Base-by-base conservation (phyloP, 2,329 filamentous ascomycete genomes). In the Magnaporthiopsis incrustans region DNA sequence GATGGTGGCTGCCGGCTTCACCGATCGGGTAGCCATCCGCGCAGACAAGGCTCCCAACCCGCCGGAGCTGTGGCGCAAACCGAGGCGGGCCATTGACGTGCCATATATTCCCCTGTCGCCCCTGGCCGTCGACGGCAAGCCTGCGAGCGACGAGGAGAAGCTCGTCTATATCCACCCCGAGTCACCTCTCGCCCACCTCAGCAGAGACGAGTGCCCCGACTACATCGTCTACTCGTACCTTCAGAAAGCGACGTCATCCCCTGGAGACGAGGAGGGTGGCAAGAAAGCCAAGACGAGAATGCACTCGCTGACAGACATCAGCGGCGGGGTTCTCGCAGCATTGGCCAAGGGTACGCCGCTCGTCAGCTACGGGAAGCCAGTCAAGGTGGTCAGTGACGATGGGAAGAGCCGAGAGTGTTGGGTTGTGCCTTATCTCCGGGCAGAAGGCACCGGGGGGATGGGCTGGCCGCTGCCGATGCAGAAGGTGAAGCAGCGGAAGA, bases 21-120 rank as follows among this genome's bases (percentile, higher is more conserved):
- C 98, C 71, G 95, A 99, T 75, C 90, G 97, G 69, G 85, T 99
- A 57, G 95, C 95, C 59, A 92, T 98, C 69, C 90, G 95, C 66
- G 91, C 91, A 4, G 94, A 99, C 74, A 80, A 92, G n/a, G 83
- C 91, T 0, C 91, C 92, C 0, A 83, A 82, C 15, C 90, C 91
- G 0, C 87, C 88, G 0, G 86, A 89, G 66, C 77, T 83, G 63
- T 77, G 81, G 59, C 82, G 89, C 25, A 91, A 90, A 67, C 91
- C 93, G 0, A 87, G 86, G 62, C 86, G 92, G n/a, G 90, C 93
- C 1, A 96, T 95, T 68, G 92, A 98, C 69, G 90, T 98, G 3
- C 90, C 94, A 0, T 99, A 98, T 73, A 76, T 96, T 8, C 92
- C 95, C 0, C 86, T 99, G 5, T 86, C 93, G 68, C 88, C 92